Evolutionary conservation across 1,284 basidiomycete genomes (phyloP).

Genomic region (Cutaneotrichosporon sp.): DNA sequence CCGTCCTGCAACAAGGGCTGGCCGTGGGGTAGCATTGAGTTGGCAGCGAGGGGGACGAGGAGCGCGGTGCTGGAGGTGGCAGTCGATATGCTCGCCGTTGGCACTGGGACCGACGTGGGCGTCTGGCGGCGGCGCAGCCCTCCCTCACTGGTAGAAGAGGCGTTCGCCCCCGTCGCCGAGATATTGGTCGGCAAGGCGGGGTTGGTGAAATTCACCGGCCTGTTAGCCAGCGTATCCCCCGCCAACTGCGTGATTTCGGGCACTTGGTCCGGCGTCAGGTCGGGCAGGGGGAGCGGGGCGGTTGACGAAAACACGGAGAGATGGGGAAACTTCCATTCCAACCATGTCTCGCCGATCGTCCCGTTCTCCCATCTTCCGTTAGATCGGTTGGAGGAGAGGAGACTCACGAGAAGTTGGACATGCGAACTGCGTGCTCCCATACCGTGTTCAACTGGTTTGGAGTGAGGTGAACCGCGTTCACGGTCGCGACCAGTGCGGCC

Average conservation of each 20-base stretch:
- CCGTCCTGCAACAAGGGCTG: constrained; percentile 54
- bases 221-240: constrained; percentile 39
- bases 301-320: constrained; percentile 61
- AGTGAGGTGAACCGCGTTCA: constrained; percentile 12
- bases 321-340: constrained; percentile 65
- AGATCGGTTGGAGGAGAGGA: not conserved
- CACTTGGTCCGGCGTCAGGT: constrained; percentile 56
- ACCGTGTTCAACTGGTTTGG: constrained; percentile 24
- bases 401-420: constrained; percentile 15
- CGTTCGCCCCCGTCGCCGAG: no score
- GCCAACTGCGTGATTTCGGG: constrained; percentile 60
- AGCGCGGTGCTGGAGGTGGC: constrained; percentile 4
- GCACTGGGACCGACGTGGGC: not conserved
- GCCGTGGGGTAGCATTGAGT: constrained; percentile 18
- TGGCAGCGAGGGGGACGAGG: constrained; percentile 15
- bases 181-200: not conserved
- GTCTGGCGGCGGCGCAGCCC: constrained; percentile 12
- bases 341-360: constrained; percentile 68
- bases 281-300: constrained; percentile 33
- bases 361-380: constrained; percentile 72
- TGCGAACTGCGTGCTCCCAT: constrained; percentile 35
- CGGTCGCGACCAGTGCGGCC: constrained; percentile 7
- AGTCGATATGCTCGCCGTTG: not conserved
- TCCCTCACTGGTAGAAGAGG: not conserved
- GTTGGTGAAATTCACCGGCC: constrained; percentile 23